Percentiles rank a stretch among this genome's conserved stretches.
phyloP scores from a whole-genome alignment of 768 basidiomycete genomes.

The Auricularia cornea region DNA sequence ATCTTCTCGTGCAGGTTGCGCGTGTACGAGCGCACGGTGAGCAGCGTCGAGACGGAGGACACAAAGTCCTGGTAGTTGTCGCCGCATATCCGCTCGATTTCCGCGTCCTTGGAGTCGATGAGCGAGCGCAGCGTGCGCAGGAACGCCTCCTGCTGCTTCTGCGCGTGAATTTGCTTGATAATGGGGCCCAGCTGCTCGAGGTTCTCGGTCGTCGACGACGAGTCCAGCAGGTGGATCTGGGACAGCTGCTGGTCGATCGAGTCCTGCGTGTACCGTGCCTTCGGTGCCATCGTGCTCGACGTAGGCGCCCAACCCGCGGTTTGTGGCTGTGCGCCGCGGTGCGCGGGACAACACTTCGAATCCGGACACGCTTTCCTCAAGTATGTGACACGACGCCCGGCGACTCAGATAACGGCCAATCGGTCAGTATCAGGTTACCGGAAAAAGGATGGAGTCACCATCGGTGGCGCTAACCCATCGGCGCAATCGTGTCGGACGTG shows the following conservation, averaged over 20 bases:
- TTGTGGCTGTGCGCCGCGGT: neutral
- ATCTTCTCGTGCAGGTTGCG: conserved; percentile 90
- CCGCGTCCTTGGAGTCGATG: conserved; percentile 87
- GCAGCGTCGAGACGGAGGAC: conserved; percentile 90
- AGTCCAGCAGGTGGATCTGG: conserved; percentile 83
- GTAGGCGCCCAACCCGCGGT: no score
- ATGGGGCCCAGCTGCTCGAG: conserved; percentile 92
- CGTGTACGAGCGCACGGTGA: conserved; percentile 93
- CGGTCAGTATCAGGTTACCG: no score
- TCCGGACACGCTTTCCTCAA: no score
- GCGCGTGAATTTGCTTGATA: conserved; percentile 87
- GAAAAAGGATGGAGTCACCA: no score
- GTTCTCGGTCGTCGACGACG: conserved; percentile 85
- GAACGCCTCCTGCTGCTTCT: conserved; percentile 82
- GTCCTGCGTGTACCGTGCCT: conserved; percentile 67
- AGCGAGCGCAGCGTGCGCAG: conserved; percentile 79
- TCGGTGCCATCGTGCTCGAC: neutral
- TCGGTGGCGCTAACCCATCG: no score
- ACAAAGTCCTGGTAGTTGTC: conserved; percentile 99
- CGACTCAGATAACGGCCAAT: no score
- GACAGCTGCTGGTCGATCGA: conserved; percentile 84
- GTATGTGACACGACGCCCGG: no score
- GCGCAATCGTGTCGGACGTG: no score
- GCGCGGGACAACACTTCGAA: no score
- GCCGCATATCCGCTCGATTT: conserved; percentile 92